Conservation (phyloP, 2,329 filamentous ascomycete species). For the Talaromyces funiculosus region DNA sequence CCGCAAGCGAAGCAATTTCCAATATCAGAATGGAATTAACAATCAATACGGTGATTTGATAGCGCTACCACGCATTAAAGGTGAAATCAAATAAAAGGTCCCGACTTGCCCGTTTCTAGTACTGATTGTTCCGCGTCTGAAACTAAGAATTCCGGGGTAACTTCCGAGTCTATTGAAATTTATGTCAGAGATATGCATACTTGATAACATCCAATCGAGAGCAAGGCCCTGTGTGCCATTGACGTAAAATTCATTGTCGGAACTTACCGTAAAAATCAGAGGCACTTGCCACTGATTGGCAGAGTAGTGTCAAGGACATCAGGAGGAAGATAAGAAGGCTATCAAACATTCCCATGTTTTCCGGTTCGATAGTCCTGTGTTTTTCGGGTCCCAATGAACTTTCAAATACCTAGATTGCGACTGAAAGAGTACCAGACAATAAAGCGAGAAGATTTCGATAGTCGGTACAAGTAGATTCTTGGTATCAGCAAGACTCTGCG, state of each 20-base stretch:
- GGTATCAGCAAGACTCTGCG: no score
- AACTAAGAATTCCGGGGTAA: background rate
- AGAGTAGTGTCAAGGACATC: background rate
- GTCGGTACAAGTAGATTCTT: background rate
- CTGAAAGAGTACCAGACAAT: background rate
- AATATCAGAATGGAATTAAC: background rate
- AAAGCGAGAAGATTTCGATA: background rate
- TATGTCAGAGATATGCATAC: background rate
- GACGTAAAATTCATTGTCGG: no score
- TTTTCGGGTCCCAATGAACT: background rate
- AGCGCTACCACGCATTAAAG: background rate
- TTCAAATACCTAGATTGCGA: no score
- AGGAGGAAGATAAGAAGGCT: background rate
- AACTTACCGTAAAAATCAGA: background rate
- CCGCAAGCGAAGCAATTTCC: background rate
- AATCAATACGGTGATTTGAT: background rate
- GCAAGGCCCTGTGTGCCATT: background rate
- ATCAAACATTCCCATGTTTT: background rate
- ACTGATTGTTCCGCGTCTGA: background rate
- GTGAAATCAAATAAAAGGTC: background rate
- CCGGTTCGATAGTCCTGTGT: background rate
- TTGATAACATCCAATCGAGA: background rate
- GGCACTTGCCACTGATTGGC: background rate
- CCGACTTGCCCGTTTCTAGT: background rate
- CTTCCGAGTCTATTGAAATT: background rate